Percentiles rank a stretch among this genome's conserved stretches.
phyloP scores from a whole-genome alignment of 352 stramenopile species.

The Pythium guiyangense region DNA sequence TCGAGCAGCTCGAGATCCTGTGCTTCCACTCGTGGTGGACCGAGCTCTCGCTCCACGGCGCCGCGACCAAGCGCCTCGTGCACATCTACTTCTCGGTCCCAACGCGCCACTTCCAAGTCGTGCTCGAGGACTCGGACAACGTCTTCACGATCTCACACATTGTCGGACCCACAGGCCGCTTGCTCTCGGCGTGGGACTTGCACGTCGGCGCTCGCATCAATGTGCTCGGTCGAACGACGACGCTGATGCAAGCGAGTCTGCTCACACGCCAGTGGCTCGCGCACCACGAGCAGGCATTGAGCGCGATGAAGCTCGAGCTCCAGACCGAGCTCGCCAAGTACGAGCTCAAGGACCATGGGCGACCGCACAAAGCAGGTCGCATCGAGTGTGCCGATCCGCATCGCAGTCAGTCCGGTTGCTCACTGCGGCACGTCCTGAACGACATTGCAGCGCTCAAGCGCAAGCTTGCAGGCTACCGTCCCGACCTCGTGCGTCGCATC shows the following conservation, averaged over 20 bases:
- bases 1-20: constrained; percentile 51
- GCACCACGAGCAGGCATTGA: constrained; percentile 42
- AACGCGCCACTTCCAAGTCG: constrained; percentile 58
- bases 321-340: constrained; percentile 60
- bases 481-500: constrained; percentile 45
- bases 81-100: constrained; percentile 68
- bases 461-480: constrained; percentile 42
- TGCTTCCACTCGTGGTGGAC: constrained; percentile 75
- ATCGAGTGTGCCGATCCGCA: constrained; percentile 56
- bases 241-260: constrained; percentile 66
- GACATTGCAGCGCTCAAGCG: constrained; percentile 41
- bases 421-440: constrained; percentile 38
- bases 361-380: constrained; percentile 20
- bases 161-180: constrained; percentile 29
- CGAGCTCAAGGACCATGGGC: constrained; percentile 34
- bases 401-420: constrained; percentile 29
- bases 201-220: constrained; percentile 58
- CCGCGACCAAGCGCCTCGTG: constrained; percentile 24
- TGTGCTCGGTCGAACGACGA: constrained; percentile 56
- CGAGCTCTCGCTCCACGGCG: constrained; percentile 33
- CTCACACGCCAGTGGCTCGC: constrained; percentile 68
- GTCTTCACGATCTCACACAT: constrained; percentile 81
- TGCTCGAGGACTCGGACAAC: constrained; percentile 54
- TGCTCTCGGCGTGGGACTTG: constrained; percentile 61
- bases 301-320: constrained; percentile 30